phyloP scores from a whole-genome alignment of 73 alveolate species.

The Paramecium tetraurelia region DNA sequence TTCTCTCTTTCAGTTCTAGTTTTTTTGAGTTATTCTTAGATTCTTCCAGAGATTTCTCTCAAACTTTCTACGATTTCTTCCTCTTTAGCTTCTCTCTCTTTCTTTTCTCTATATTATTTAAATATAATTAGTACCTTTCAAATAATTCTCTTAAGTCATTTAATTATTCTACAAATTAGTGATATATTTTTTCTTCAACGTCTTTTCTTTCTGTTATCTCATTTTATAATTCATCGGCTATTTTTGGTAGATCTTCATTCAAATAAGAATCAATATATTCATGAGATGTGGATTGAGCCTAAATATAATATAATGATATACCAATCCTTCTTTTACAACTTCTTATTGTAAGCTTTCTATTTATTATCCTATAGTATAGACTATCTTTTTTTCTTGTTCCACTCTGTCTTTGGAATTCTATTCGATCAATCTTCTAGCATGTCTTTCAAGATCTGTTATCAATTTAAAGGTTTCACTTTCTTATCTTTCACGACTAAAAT shows the following conservation, averaged over 20 bases:
- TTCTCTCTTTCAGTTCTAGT: conserved; percentile 60
- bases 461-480: conserved; percentile 48
- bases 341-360: conserved; percentile 39
- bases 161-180: conserved; percentile 49
- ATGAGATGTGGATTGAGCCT: conserved; percentile 58
- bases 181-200: conserved; percentile 62
- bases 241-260: conserved; percentile 60
- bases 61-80: conserved; percentile 60
- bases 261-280: conserved; percentile 61
- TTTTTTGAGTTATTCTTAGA: conserved; percentile 27
- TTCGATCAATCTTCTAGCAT: conserved; percentile 59
- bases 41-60: conserved; percentile 59
- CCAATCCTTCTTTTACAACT: conserved; percentile 45
- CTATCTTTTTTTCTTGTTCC: conserved; percentile 58
- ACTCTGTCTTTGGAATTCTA: conserved; percentile 58
- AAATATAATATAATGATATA: neutral
- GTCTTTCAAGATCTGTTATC: conserved; percentile 56
- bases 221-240: conserved; percentile 61
- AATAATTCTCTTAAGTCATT: conserved; percentile 53
- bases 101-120: conserved; percentile 20
- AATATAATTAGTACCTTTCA: conserved; percentile 17
- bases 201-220: conserved; percentile 60
- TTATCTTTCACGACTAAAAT: conserved; percentile 38
- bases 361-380: conserved; percentile 54
- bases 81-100: conserved; percentile 63